phyloP scores from a whole-genome alignment of 1,284 basidiomycete species.

The Athelia psychrophila region DNA sequence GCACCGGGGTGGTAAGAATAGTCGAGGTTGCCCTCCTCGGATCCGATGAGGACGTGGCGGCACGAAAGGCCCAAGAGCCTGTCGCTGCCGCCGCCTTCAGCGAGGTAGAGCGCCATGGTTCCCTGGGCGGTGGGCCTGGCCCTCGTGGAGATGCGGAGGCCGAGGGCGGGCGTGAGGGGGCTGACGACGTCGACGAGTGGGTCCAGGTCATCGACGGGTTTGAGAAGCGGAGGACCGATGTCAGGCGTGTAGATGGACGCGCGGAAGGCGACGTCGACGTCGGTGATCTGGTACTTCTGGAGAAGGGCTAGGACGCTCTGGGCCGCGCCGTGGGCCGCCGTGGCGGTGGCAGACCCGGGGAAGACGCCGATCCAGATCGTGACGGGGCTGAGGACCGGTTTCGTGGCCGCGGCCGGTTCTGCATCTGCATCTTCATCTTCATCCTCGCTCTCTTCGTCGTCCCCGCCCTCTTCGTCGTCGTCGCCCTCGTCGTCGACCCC shows the following conservation, averaged over 20 bases:
- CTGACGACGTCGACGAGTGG: slow-evolving; percentile 17
- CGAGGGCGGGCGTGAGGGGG: slow-evolving; percentile 24
- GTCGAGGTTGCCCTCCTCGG: slow-evolving; percentile 15
- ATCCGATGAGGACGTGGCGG: slow-evolving; percentile 17
- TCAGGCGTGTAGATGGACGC: slow-evolving; percentile 19
- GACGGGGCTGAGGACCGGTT: slow-evolving; percentile 13
- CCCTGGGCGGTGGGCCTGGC: slow-evolving; percentile 20
- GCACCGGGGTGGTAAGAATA: slow-evolving; percentile 16
- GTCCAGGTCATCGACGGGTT: slow-evolving; percentile 14
- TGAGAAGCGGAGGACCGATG: slow-evolving; percentile 16
- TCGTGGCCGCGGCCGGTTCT: slow-evolving; percentile 10
- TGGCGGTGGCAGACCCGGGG: slow-evolving; percentile 17
- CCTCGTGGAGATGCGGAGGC: slow-evolving; percentile 22
- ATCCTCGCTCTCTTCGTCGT: no score
- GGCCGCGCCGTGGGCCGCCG: slow-evolving; percentile 17
- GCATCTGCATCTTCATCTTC: no score
- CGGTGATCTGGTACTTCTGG: slow-evolving; percentile 17
- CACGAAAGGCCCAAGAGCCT: slow-evolving; percentile 16
- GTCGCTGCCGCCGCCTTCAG: slow-evolving; percentile 15
- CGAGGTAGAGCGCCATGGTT: slow-evolving; percentile 25
- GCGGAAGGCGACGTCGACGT: slow-evolving; percentile 22
- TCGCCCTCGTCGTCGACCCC: no score
- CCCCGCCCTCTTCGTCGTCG: no score
- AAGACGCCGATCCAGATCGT: slow-evolving; percentile 25
- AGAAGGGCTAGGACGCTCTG: slow-evolving; percentile 11